A percentile compares a stretch with the other conserved stretches of the same genome.
These are phyloP conservation scores for Sporobolomyces pararoseus DNA, from an alignment of 768 basidiomycete species.

Conservation along the genomic window DNA sequence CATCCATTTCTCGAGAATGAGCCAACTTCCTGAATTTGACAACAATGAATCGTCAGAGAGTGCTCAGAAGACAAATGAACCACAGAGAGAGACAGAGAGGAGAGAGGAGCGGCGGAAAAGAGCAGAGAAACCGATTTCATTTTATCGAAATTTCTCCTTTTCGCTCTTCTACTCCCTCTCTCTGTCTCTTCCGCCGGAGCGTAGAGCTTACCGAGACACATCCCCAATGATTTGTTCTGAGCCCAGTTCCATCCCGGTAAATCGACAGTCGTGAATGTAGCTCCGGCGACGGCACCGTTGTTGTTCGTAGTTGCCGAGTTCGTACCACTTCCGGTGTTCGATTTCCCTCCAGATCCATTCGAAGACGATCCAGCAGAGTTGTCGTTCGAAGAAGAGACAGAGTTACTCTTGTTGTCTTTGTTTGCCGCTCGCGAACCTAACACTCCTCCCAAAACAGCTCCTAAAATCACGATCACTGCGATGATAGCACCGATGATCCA, in stretches of 20 bases:
- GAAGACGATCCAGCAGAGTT: not conserved
- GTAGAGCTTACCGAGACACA: constrained; percentile 27
- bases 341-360: too few relatives aligned
- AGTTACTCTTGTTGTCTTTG: constrained; percentile 15
- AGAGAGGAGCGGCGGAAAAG: too few relatives aligned
- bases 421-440: constrained; percentile 33
- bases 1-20: constrained; percentile 43
- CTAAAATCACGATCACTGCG: constrained; percentile 31
- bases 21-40: constrained; percentile 20
- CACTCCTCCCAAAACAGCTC: constrained; percentile 40
- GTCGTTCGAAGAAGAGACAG: not conserved
- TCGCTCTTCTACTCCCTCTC: too few relatives aligned
- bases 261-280: constrained; percentile 19
- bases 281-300: not conserved
- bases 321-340: not conserved
- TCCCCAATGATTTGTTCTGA: constrained; percentile 34
- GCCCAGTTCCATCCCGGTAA: constrained; percentile 40
- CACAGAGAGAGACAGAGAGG: too few relatives aligned
- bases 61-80: not conserved
- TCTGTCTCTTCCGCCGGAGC: too few relatives aligned
- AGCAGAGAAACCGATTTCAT: too few relatives aligned
- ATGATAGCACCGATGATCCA: constrained; percentile 17
- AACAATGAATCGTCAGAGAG: too few relatives aligned
- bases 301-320: not conserved
- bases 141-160: too few relatives aligned